Conservation (phyloP, 805 yeast species). For the Wickerhamiella azymoides region DNA sequence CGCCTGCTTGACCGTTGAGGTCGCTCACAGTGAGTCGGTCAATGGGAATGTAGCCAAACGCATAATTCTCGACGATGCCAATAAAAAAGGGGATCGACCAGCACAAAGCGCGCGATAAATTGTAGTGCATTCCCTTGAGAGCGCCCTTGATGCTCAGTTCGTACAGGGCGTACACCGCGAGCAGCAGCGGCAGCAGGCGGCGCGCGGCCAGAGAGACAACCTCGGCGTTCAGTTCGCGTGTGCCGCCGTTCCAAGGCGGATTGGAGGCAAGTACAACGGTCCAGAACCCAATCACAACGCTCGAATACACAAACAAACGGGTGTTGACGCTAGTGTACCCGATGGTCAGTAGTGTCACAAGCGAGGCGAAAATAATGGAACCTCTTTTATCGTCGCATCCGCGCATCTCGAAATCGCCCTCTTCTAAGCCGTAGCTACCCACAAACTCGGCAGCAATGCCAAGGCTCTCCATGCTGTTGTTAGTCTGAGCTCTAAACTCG, state of each 20-base stretch:
- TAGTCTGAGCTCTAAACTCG: conserved; percentile 39
- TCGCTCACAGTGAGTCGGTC: conserved; percentile 69
- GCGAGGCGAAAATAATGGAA: conserved; percentile 40
- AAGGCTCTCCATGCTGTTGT: conserved; percentile 39
- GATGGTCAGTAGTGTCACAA: conserved; percentile 39
- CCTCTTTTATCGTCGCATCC: conserved; percentile 63
- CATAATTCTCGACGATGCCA: conserved; percentile 71
- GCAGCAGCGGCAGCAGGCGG: conserved; percentile 60
- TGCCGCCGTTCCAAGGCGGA: conserved; percentile 36
- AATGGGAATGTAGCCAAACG: conserved; percentile 78
- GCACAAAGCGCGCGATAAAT: conserved; percentile 29
- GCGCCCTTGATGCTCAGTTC: conserved; percentile 28
- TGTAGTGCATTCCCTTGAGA: conserved; percentile 18
- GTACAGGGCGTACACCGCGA: conserved; percentile 63
- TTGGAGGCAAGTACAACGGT: conserved; percentile 70
- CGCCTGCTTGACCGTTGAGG: conserved; percentile 62
- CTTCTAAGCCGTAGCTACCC: conserved; percentile 48
- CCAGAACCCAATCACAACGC: conserved; percentile 64
- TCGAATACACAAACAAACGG: conserved; percentile 46
- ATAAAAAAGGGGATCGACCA: conserved; percentile 81
- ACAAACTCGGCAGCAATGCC: conserved; percentile 63
- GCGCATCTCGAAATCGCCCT: conserved; percentile 23
- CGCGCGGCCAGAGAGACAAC: conserved; percentile 59
- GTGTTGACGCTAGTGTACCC: conserved; percentile 37
- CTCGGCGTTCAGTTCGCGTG: conserved; percentile 43